Percentiles rank a stretch among this genome's conserved stretches.
Conservation (phyloP, 768 basidiomycete genomes). For the Pleurotus cornucopiae region DNA sequence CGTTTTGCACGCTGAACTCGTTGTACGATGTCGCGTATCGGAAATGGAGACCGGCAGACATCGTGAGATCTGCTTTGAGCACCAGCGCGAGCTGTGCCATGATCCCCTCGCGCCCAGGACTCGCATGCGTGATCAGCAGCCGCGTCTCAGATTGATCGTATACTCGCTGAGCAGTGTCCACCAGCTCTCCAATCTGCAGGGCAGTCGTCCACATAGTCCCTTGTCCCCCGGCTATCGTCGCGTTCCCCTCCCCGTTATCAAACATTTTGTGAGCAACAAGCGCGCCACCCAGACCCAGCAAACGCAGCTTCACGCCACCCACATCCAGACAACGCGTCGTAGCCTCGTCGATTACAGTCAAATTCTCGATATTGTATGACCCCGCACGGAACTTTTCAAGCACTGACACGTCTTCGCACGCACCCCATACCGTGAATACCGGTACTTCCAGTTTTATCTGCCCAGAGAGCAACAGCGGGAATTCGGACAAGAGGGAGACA, state of each 20-base stretch:
- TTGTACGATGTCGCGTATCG: constrained; percentile 96
- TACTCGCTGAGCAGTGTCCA: constrained; percentile 94
- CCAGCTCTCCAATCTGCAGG: constrained; percentile 95
- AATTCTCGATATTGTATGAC: constrained; percentile 81
- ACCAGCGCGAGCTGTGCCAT: constrained; percentile 87
- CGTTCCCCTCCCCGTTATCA: constrained; percentile 88
- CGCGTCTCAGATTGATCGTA: constrained; percentile 93
- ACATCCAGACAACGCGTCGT: constrained; percentile 90
- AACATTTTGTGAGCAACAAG: constrained; percentile 94
- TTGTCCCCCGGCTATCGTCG: constrained; percentile 97
- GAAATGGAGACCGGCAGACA: constrained; percentile 96
- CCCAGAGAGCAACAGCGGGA: constrained; percentile 85
- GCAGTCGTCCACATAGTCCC: constrained; percentile 99
- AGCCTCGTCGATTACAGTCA: constrained; percentile 91
- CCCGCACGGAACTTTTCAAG: constrained; percentile 90
- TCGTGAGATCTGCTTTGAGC: constrained; percentile 90
- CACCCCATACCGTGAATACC: constrained; percentile 95
- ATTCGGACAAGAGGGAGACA: constrained; percentile 86
- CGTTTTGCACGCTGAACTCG: constrained; percentile 89
- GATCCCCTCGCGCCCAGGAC: constrained; percentile 89
- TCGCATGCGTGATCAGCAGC: constrained; percentile 87
- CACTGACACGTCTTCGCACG: constrained; percentile 92
- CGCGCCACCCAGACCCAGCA: constrained; percentile 95
- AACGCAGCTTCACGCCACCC: constrained; percentile 87
- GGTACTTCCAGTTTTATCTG: constrained; percentile 90